A percentile compares a stretch with the other conserved stretches of the same genome.
These are phyloP conservation scores for Candida ulmi DNA, from an alignment of 805 yeast species.

Conservation along the genomic window DNA sequence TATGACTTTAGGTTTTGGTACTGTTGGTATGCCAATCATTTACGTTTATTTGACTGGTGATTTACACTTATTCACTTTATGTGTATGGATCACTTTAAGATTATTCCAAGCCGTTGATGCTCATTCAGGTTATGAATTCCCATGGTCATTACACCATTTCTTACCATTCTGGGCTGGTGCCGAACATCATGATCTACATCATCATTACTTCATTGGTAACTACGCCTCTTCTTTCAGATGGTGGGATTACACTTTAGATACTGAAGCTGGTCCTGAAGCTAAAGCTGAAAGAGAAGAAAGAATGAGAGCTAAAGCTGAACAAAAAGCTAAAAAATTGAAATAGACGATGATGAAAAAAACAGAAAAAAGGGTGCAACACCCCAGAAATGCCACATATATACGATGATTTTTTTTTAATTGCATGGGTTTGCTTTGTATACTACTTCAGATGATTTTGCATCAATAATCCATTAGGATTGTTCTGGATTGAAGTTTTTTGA, in stretches of 20 bases:
- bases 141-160: slow-evolving; percentile 90
- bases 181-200: slow-evolving; percentile 96
- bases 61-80: slow-evolving; percentile 85
- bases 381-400: no score
- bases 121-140: slow-evolving; percentile 97
- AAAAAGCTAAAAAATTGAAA: slow-evolving; percentile 7
- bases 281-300: slow-evolving; percentile 66
- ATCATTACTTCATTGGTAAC: slow-evolving; percentile 92
- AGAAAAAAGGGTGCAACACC: no score
- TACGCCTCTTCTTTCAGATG: slow-evolving; percentile 93
- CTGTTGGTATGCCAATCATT: slow-evolving; percentile 90
- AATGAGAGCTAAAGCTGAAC: slow-evolving; percentile 33
- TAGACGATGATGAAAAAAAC: no score
- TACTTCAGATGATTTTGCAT: no score
- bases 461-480: no score
- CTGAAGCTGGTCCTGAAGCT: slow-evolving; percentile 87
- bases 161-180: slow-evolving; percentile 98
- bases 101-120: slow-evolving; percentile 96
- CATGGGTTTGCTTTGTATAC: no score
- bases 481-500: no score
- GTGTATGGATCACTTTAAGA: slow-evolving; percentile 82
- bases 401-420: no score
- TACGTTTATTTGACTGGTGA: slow-evolving; percentile 72
- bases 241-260: slow-evolving; percentile 86
- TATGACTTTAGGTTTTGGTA: slow-evolving; percentile 85